Conservation (phyloP, 805 yeast genomes). For the Teunomyces panamensis region DNA sequence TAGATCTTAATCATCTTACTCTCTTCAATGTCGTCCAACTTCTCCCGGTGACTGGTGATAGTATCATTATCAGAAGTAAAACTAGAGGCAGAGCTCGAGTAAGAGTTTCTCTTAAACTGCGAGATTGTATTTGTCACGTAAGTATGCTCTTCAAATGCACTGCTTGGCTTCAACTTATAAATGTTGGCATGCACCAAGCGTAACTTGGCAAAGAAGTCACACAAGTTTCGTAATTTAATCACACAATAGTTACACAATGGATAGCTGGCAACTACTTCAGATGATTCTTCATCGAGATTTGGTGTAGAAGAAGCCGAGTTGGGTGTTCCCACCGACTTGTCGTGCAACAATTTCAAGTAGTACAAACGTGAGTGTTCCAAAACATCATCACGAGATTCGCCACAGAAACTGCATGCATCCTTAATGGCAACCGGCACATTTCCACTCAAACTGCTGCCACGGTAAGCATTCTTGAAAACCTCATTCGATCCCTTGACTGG, state of each 20-base stretch:
- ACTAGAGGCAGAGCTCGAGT: background rate
- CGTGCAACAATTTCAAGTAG: conserved; percentile 51
- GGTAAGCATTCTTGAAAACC: conserved; percentile 50
- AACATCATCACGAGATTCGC: conserved; percentile 67
- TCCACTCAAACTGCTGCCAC: conserved; percentile 15
- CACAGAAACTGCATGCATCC: conserved; percentile 80
- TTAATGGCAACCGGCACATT: conserved; percentile 66
- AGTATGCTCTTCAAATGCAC: conserved; percentile 24
- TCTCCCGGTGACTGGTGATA: background rate
- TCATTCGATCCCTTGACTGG: conserved; percentile 86
- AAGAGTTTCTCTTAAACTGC: conserved; percentile 24
- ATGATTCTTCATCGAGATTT: conserved; percentile 13
- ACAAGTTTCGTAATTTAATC: conserved; percentile 70
- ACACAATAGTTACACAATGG: conserved; percentile 84
- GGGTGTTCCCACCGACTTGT: conserved; percentile 6
- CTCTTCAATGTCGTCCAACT: conserved; percentile 25
- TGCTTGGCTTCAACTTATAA: conserved; percentile 51
- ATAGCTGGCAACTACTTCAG: conserved; percentile 41
- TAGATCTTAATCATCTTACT: conserved; percentile 48
- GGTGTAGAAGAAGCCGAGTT: conserved; percentile 10
- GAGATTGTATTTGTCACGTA: conserved; percentile 15
- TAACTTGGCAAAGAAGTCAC: conserved; percentile 78
- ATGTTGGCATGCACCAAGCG: conserved; percentile 55
- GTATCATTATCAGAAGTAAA: background rate
- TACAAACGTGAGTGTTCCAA: conserved; percentile 78